phyloP scores from a whole-genome alignment of 441 rosid genomes.

The Eruca vesicaria region DNA sequence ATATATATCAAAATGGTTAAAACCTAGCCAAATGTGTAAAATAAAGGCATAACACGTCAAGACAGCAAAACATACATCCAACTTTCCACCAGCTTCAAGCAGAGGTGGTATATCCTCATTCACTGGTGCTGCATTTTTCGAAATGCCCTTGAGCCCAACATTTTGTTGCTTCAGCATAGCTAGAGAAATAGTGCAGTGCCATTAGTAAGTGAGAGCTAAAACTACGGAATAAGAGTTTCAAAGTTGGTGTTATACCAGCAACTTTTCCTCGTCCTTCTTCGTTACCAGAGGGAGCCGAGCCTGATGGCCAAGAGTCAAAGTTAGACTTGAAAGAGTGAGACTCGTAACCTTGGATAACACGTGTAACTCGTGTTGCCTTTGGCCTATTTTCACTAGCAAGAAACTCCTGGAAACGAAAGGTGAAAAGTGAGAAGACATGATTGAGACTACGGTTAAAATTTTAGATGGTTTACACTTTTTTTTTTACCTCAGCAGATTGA shows the following conservation, averaged over 20 bases:
- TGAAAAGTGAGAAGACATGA: constrained; percentile 33
- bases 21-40: background rate
- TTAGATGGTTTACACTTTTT: constrained; percentile 1
- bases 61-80: constrained; percentile 63
- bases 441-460: background rate
- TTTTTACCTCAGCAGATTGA: constrained; percentile 82
- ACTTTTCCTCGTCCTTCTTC: constrained; percentile 99
- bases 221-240: background rate
- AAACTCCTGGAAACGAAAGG: constrained; percentile 63
- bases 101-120: constrained; percentile 94
- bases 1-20: background rate
- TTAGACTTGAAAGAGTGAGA: constrained; percentile 85
- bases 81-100: constrained; percentile 97
- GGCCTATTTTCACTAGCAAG: constrained; percentile 80
- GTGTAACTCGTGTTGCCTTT: constrained; percentile 74
- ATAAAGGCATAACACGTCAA: constrained; percentile 6
- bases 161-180: constrained; percentile 99
- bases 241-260: constrained; percentile 56
- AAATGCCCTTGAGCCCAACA: constrained; percentile 78
- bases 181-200: constrained; percentile 37
- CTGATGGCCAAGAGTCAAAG: constrained; percentile 96
- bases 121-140: constrained; percentile 61
- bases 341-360: constrained; percentile 95
- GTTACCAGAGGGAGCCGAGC: constrained; percentile 68
- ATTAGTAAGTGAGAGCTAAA: constrained; percentile 31